Evolutionary conservation across 495 filamentous ascomycete species (phyloP).

Genomic region (Cairneyella variabilis): DNA sequence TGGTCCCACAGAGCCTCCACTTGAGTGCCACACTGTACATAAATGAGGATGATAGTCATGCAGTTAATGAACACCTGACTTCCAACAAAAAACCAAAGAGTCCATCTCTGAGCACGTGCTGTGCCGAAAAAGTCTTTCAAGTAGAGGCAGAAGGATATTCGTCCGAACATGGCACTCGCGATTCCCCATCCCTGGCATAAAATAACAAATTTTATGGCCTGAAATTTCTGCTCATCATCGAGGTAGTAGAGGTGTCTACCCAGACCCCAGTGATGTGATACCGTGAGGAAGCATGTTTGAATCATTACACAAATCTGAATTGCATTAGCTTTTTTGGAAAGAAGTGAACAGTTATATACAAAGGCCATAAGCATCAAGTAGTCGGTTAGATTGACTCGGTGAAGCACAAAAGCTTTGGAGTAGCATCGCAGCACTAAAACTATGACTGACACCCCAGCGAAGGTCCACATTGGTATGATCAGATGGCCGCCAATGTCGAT

Average conservation of each 20-base stretch:
- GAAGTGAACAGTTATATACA: not conserved
- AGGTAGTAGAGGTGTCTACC: not conserved
- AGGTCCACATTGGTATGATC: too few species aligned
- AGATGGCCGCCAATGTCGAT: too few species aligned
- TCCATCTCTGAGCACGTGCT: not conserved
- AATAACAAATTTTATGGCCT: not conserved
- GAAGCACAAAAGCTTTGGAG: not conserved
- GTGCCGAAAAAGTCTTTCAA: not conserved
- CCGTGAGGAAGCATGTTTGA: not conserved
- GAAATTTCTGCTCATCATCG: not conserved
- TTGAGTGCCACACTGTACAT: not conserved
- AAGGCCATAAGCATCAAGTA: not conserved
- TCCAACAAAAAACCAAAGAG: not conserved
- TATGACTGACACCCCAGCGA: not conserved
- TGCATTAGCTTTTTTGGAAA: not conserved
- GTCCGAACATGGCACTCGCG: not conserved
- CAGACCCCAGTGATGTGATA: not conserved
- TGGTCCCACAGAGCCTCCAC: not conserved
- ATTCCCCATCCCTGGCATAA: not conserved
- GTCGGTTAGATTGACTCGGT: not conserved
- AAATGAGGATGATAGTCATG: not conserved
- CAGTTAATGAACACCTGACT: not conserved
- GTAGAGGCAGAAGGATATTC: not conserved
- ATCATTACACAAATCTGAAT: not conserved
- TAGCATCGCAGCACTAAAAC: not conserved